Evolutionary conservation across 495 filamentous ascomycete genomes (phyloP), one percentile per base, ranked within the genome.

Genomic region (Polyplosphaeria fusca): DNA sequence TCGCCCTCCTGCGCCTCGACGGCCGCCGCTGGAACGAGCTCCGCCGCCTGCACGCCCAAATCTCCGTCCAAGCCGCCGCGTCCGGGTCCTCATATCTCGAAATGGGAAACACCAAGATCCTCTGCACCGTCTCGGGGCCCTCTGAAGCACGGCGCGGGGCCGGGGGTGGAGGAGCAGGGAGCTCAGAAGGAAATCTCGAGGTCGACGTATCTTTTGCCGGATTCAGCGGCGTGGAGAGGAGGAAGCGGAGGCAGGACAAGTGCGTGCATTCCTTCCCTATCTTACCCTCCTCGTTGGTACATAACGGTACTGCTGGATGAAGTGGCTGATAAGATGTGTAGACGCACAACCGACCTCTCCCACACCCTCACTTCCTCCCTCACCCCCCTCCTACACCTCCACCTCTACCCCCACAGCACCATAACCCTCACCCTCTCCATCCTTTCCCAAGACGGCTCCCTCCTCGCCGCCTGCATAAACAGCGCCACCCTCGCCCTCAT

Each of bases 11-110:
- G 57, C 90, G 91, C 68, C 87, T 94, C 63, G 91, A 96, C 71
- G 91, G 93, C 55, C 88, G 93, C 9, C 83, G 93, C 42, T 99
- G 94, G 94, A 99, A 99, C 74, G 93, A 99, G 71, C 84, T 97
- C 38, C 89, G 93, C 24, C 85, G 88, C 26, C 77, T 97, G 40
- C 82, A 86, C 73, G 92, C 87, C 32, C 88, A 94, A 72, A 89
- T 97, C 69, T 87, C 84, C 38, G 96, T 89, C 19, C 92, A 95
- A 72, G 83, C 90, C 23, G 83, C 90, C 52, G 89, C 91, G 26
- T 93, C 96, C 48, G 93, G 93, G 11, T 91, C 86, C 22, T 84
- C 82, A 47, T 96, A 95, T 71, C 78, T 97, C 20, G 87, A 93
- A 65, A 93, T 95, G 85, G 93, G 93, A 55, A 94, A 96, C 69